A percentile compares a stretch with the other conserved stretches of the same genome.
Conservation (phyloP, 164 flowering plant genomes). For the Cinnamomum chago region DNA sequence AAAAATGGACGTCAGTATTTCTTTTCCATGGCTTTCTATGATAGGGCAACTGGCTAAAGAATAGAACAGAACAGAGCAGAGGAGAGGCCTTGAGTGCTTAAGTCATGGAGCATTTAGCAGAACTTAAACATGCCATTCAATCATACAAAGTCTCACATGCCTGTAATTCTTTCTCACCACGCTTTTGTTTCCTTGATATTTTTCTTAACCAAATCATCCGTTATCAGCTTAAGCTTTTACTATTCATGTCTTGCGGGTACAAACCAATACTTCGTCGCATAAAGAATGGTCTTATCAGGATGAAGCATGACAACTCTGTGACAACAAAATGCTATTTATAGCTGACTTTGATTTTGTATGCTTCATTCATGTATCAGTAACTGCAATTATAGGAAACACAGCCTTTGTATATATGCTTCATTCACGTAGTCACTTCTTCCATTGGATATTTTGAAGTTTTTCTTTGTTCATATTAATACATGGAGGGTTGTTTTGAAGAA, state of each 20-base stretch:
- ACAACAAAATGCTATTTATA: background rate
- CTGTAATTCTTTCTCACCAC: slow-evolving; percentile 33
- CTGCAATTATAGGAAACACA: no score
- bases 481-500: no score
- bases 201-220: background rate
- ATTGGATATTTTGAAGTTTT: no score
- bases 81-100: slow-evolving; percentile 81
- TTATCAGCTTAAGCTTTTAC: background rate
- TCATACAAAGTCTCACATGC: slow-evolving; percentile 73
- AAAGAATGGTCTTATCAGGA: slow-evolving; percentile 72
- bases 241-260: slow-evolving; percentile 50
- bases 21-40: background rate
- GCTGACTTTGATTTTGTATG: background rate
- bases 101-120: slow-evolving; percentile 74
- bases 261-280: slow-evolving; percentile 82
- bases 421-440: no score
- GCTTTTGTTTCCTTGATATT: background rate
- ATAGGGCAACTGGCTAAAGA: slow-evolving; percentile 76
- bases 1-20: background rate
- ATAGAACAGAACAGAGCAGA: slow-evolving; percentile 38
- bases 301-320: slow-evolving; percentile 76
- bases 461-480: no score
- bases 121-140: slow-evolving; percentile 68
- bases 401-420: no score
- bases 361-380: background rate